These are phyloP conservation scores for Friedmanniomyces simplex DNA, from an alignment of 495 filamentous ascomycete species.

Conservation along the genomic window DNA sequence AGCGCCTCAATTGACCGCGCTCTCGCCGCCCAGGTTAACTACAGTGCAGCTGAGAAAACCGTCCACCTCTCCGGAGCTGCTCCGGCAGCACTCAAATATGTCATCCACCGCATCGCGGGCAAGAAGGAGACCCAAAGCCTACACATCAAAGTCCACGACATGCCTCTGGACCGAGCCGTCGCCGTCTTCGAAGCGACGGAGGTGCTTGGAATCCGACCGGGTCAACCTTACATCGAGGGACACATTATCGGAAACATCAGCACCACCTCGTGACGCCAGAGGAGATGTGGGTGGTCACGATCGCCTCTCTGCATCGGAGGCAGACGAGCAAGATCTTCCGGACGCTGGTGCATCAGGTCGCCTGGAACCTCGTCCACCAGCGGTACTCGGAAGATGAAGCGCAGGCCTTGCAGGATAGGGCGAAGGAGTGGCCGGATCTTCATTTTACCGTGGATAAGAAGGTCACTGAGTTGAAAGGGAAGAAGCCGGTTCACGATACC, in stretches of 20 bases:
- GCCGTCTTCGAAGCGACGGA: conserved; percentile 3
- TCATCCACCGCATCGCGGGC: background rate
- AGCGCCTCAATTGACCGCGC: conserved; percentile 2
- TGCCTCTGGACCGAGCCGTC: background rate
- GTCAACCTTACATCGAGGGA: conserved; percentile 10
- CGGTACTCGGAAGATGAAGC: background rate
- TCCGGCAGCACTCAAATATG: background rate
- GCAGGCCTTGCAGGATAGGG: background rate
- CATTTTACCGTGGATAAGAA: background rate
- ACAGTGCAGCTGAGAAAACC: background rate
- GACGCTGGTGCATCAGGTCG: conserved; percentile 6
- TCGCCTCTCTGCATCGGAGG: background rate
- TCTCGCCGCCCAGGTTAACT: background rate
- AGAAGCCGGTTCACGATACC: background rate
- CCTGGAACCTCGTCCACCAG: conserved; percentile 1
- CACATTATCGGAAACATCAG: conserved; percentile 10
- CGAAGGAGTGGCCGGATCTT: background rate
- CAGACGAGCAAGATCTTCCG: background rate
- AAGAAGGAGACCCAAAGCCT: background rate
- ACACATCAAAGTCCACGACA: conserved; percentile 6
- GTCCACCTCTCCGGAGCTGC: background rate
- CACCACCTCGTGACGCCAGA: background rate
- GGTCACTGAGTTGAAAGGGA: background rate
- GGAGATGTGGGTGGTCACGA: background rate
- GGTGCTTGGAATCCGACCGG: background rate